phyloP scores from a whole-genome alignment of 768 basidiomycete genomes.

The Crepidotus variabilis region DNA sequence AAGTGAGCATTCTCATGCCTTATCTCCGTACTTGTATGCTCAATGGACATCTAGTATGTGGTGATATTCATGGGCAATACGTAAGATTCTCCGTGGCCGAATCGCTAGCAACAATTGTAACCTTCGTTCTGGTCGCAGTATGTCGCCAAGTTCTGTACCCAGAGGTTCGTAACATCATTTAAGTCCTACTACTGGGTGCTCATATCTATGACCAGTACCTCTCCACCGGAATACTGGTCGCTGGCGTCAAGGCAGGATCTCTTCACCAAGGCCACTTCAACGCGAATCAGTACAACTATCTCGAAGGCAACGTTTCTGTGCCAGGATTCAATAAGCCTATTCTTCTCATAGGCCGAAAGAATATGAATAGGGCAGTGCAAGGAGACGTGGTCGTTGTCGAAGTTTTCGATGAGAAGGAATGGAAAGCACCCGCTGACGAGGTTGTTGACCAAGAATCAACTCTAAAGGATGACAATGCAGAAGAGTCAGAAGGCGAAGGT shows the following conservation, averaged over 20 bases:
- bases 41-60: constrained; percentile 61
- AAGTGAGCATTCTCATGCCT: constrained; percentile 46
- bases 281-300: constrained; percentile 92
- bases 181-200: not conserved
- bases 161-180: constrained; percentile 47
- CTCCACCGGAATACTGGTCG: constrained; percentile 61
- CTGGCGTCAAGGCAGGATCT: constrained; percentile 81
- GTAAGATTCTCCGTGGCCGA: constrained; percentile 39
- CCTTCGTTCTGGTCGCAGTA: constrained; percentile 49
- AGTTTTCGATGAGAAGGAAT: constrained; percentile 80
- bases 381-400: constrained; percentile 93
- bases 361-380: constrained; percentile 94
- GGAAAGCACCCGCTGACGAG: constrained; percentile 90
- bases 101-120: not conserved
- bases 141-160: constrained; percentile 64
- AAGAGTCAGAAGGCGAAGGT: constrained; percentile 62
- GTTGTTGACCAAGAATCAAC: constrained; percentile 93
- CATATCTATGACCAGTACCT: constrained; percentile 60
- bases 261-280: constrained; percentile 94
- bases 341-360: constrained; percentile 81
- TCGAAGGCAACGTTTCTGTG: constrained; percentile 87
- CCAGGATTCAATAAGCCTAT: constrained; percentile 74
- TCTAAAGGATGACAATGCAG: constrained; percentile 83
- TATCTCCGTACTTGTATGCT: constrained; percentile 1
- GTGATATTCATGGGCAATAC: constrained; percentile 98